Evolutionary conservation across 2,329 filamentous ascomycete species (phyloP).

Genomic region (Thermomyces lanuginosus): DNA sequence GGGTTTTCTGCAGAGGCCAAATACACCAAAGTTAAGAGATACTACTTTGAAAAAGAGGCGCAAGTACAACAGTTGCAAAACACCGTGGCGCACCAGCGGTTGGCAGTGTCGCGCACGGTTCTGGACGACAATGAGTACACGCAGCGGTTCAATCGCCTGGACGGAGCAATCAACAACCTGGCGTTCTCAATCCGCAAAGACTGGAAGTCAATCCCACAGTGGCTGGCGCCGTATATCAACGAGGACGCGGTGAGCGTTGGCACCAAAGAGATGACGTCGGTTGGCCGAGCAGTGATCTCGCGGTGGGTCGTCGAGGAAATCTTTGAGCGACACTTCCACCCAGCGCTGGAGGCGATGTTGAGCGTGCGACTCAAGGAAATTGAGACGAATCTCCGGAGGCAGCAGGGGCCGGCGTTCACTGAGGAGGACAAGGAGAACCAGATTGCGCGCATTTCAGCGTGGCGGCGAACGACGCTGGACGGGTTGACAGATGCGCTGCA

Average conservation of each 20-base stretch:
- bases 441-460: slow-evolving; percentile 72
- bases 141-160: slow-evolving; percentile 74
- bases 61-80: slow-evolving; percentile 94
- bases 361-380: slow-evolving; percentile 70
- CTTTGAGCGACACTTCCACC: slow-evolving; percentile 86
- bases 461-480: slow-evolving; percentile 85
- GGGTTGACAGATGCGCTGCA: slow-evolving; percentile 60
- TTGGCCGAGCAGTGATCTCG: slow-evolving; percentile 75
- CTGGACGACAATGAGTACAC: slow-evolving; percentile 91
- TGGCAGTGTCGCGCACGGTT: slow-evolving; percentile 84
- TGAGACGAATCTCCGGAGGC: slow-evolving; percentile 70
- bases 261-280: slow-evolving; percentile 94
- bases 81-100: slow-evolving; percentile 86
- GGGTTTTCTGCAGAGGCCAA: slow-evolving; percentile 58
- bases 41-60: slow-evolving; percentile 83
- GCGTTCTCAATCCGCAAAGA: slow-evolving; percentile 93
- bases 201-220: slow-evolving; percentile 66
- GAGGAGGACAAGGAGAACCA: slow-evolving; percentile 82
- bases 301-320: slow-evolving; percentile 83
- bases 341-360: slow-evolving; percentile 58
- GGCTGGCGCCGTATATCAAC: slow-evolving; percentile 67
- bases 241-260: slow-evolving; percentile 70
- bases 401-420: slow-evolving; percentile 55
- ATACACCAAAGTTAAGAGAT: slow-evolving; percentile 94
- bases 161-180: slow-evolving; percentile 85